Percentiles rank a stretch among this genome's conserved stretches.
Evolutionary conservation across 1,284 basidiomycete genomes (phyloP).

Genomic region (Papiliotrema flavescens): DNA sequence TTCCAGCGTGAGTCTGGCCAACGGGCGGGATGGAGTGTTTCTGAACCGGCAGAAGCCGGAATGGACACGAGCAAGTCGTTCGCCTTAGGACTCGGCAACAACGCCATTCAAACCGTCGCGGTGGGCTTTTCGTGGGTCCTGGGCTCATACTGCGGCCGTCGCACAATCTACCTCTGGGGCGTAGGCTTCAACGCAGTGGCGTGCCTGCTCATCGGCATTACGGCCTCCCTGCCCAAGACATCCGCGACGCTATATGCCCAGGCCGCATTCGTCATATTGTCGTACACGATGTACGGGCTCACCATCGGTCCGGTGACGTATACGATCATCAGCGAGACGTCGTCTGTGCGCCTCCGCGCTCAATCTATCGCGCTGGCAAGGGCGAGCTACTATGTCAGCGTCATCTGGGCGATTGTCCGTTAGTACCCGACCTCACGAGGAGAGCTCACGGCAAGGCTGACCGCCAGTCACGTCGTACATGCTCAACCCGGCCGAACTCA

Average conservation of each 20-base stretch:
- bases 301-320: too few relatives aligned
- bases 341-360: too few relatives aligned
- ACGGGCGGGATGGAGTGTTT: too few relatives aligned
- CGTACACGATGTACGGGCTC: too few relatives aligned
- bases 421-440: too few relatives aligned
- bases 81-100: conserved; percentile 40
- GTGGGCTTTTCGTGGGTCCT: conserved; percentile 32
- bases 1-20: too few relatives aligned
- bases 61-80: conserved; percentile 24
- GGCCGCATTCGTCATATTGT: too few relatives aligned
- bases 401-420: background rate
- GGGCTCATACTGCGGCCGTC: conserved; percentile 47
- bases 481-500: background rate
- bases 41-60: too few relatives aligned
- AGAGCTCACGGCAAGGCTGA: too few relatives aligned
- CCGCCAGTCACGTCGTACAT: too few relatives aligned
- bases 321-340: too few relatives aligned
- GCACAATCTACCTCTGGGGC: conserved; percentile 51
- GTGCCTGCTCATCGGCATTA: conserved; percentile 6
- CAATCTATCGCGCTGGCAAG: too few relatives aligned
- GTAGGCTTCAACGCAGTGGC: background rate
- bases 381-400: background rate
- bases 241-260: background rate
- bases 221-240: background rate
- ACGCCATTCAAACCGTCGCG: conserved; percentile 22